A percentile compares a stretch with the other conserved stretches of the same genome.
Evolutionary conservation across 1,284 basidiomycete genomes (phyloP).

Genomic region (Marasmius oreades): DNA sequence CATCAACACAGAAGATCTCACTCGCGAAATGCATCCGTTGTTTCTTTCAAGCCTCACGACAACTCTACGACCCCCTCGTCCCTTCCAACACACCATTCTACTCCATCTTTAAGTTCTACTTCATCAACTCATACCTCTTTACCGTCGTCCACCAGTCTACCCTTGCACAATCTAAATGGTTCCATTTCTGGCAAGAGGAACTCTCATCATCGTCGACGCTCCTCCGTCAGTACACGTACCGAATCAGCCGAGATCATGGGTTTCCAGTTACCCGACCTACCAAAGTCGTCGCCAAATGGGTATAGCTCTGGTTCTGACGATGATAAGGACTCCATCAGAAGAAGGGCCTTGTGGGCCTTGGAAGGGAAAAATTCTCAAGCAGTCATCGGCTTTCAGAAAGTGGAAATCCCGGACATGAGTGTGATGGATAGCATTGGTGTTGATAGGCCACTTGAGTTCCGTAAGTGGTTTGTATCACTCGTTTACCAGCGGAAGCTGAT

Average conservation of each 20-base stretch:
- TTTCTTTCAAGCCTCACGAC: slow-evolving; percentile 18
- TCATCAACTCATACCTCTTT: neutral
- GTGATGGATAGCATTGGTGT: slow-evolving; percentile 36
- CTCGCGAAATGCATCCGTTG: slow-evolving; percentile 57
- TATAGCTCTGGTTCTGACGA: slow-evolving; percentile 50
- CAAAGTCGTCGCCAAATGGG: slow-evolving; percentile 52
- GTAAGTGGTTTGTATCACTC: slow-evolving; percentile 40
- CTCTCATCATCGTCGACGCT: slow-evolving; percentile 76
- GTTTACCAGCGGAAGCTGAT: too few relatives aligned
- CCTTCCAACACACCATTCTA: slow-evolving; percentile 22
- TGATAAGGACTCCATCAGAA: slow-evolving; percentile 73
- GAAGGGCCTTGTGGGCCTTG: slow-evolving; percentile 73
- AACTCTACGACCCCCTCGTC: slow-evolving; percentile 16
- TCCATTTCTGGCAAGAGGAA: slow-evolving; percentile 50
- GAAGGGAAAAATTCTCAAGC: slow-evolving; percentile 67
- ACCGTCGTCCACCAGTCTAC: neutral
- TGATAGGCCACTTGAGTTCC: slow-evolving; percentile 54
- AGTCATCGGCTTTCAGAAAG: slow-evolving; percentile 52
- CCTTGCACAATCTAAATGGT: neutral
- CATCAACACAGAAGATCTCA: slow-evolving; percentile 33
- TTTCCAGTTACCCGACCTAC: slow-evolving; percentile 59
- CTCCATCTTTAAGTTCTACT: slow-evolving; percentile 19
- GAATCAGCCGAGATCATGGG: slow-evolving; percentile 86
- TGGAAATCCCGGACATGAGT: slow-evolving; percentile 74
- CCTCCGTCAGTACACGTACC: slow-evolving; percentile 79